Percentiles rank a stretch among this genome's conserved stretches.
Conservation (phyloP, 352 stramenopile genomes). For the Peronospora farinosa region DNA sequence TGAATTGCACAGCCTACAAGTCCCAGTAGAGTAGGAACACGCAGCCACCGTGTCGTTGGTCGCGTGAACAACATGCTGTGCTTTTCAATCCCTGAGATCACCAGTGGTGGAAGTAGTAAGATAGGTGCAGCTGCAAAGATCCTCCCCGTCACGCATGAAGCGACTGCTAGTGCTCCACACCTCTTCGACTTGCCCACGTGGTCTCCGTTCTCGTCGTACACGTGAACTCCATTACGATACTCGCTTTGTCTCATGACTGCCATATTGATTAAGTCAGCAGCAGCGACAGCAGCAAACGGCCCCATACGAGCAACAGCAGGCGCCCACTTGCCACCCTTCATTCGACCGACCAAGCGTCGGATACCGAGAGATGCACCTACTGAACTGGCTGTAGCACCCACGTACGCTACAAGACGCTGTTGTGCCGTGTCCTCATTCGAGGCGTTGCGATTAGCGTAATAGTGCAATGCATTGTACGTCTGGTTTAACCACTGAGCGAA, state of each 20-base stretch:
- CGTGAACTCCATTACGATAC: conserved; percentile 69
- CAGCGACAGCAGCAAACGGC: conserved; percentile 74
- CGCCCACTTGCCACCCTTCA: conserved; percentile 41
- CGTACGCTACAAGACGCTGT: conserved; percentile 63
- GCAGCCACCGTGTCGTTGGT: conserved; percentile 38
- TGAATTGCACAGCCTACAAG: conserved; percentile 75
- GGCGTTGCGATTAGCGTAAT: conserved; percentile 85
- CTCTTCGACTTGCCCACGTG: conserved; percentile 68
- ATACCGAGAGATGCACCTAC: conserved; percentile 71
- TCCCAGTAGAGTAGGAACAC: conserved; percentile 57
- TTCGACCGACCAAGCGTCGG: conserved; percentile 42
- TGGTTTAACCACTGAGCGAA: conserved; percentile 85
- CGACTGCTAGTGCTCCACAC: conserved; percentile 62
- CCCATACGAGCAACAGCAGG: conserved; percentile 56
- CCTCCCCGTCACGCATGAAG: conserved; percentile 65
- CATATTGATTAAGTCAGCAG: conserved; percentile 81
- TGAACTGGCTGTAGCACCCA: conserved; percentile 66
- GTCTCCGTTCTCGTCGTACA: conserved; percentile 80
- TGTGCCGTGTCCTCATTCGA: conserved; percentile 74
- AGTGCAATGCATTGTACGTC: conserved; percentile 87
- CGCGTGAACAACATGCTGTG: conserved; percentile 30
- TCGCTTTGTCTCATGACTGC: conserved; percentile 83
- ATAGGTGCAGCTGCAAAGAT: conserved; percentile 81
- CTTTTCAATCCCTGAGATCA: conserved; percentile 50
- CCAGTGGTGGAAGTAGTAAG: conserved; percentile 61